These are phyloP conservation scores for Malus hybrid DNA, from an alignment of 331 rosid species.

Conservation along the genomic window DNA sequence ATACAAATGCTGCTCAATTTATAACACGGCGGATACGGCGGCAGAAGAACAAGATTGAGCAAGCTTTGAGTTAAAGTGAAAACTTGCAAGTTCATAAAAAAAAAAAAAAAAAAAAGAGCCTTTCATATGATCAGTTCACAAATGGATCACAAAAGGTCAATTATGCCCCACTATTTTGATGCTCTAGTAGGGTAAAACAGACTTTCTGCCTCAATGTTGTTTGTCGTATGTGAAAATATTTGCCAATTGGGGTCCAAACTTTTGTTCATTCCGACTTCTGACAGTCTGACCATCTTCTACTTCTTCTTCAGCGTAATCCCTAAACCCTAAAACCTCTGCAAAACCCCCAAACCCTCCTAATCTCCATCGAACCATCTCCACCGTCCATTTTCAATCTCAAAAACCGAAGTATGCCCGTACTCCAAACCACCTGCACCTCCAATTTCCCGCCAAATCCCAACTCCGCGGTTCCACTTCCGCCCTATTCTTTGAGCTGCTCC, in stretches of 20 bases:
- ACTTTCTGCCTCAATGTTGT: neutral
- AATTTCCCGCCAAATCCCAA: slow-evolving; percentile 3
- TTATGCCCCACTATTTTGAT: neutral
- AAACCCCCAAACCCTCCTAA: neutral
- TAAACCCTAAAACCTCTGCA: neutral
- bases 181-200: neutral
- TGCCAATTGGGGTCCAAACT: neutral
- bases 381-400: neutral
- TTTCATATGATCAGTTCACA: neutral
- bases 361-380: neutral
- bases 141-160: neutral
- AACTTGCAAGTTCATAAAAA: too few relatives aligned
- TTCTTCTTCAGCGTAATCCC: neutral
- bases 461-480: slow-evolving; percentile 6
- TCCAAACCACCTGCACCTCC: slow-evolving; percentile 1
- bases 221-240: neutral
- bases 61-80: too few relatives aligned
- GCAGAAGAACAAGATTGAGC: too few relatives aligned
- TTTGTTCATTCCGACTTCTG: neutral
- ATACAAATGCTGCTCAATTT: too few relatives aligned
- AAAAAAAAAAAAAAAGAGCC: too few relatives aligned
- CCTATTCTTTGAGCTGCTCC: slow-evolving; percentile 17
- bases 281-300: neutral
- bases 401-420: slow-evolving; percentile 15
- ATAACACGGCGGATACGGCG: too few relatives aligned